Evolutionary conservation across 495 filamentous ascomycete species (phyloP), one percentile per base, ranked within the genome.

Genomic region (Chaetomium cochliodes): DNA sequence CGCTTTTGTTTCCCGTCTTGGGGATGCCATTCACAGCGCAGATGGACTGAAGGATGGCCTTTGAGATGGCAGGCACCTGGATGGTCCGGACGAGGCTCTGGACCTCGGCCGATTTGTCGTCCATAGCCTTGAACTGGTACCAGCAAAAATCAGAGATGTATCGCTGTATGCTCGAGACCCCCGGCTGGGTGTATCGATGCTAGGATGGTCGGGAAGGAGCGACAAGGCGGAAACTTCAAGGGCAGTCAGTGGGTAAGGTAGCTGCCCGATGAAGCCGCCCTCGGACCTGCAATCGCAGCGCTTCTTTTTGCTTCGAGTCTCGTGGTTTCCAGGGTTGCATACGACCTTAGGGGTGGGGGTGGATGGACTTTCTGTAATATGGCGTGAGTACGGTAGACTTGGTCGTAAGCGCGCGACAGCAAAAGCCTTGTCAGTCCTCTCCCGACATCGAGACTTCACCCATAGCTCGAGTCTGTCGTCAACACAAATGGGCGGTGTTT

Each of bases 1-100:
- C 81, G 30, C 85, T 81, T 78, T 98, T 98, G 64, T 91, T 86
- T 11, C 94, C 94, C 30, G 85, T 89, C 46, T 90, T 87, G 41
- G 82, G 79, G 20, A 93, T 81, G 30, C 85, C 82, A 73, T 93
- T 88, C 61, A 78, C 77, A 47, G 83, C 84, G 68, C 92, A 85
- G 67, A 97, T 88, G 18, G 78, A 74, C 64, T 92, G 90, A 46
- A 98, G 84, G 58, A 89, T 83, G 33, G 81, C 82, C 74, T 93
- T 93, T 65, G 90, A 82, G 33, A 81, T 64, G 2, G 74, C 71
- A 7, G 68, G 68, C 22, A 63, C 71, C 51, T 71, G 67, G 47
- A 80, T 50, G 28, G 65, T 68, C 26, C 70, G 64, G 33, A 71
- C 68, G 39, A 82, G 74, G 44, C 68, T 60, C 61, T 79, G 77